Evolutionary conservation across 2,329 filamentous ascomycete genomes (phyloP).

Genomic region (Coleophoma eucalyptorum): DNA sequence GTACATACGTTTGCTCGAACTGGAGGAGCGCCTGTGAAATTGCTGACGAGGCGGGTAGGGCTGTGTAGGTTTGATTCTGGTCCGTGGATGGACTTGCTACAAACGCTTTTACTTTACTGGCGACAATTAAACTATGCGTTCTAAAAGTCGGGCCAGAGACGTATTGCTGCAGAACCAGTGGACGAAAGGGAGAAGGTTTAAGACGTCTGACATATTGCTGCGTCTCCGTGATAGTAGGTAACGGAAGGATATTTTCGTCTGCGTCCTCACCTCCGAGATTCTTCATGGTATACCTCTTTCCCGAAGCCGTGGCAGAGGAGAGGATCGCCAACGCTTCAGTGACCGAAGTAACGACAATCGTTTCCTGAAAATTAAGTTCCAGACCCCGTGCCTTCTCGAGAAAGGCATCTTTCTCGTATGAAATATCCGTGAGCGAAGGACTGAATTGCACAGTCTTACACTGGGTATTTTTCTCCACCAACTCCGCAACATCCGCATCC

Average conservation of each 20-base stretch:
- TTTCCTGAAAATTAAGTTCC: slow-evolving; percentile 47
- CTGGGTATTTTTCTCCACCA: slow-evolving; percentile 48
- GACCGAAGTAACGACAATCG: slow-evolving; percentile 36
- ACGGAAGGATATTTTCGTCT: slow-evolving; percentile 60
- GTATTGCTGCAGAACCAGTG: slow-evolving; percentile 67
- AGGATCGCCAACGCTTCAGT: background rate
- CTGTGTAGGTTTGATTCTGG: slow-evolving; percentile 60
- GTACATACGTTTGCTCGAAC: slow-evolving; percentile 57
- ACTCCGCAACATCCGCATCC: slow-evolving; percentile 59
- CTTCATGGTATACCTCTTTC: slow-evolving; percentile 60
- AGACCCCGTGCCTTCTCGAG: slow-evolving; percentile 49
- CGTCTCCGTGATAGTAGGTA: slow-evolving; percentile 46
- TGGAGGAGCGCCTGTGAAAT: slow-evolving; percentile 54
- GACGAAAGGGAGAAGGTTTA: slow-evolving; percentile 20
- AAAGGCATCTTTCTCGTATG: slow-evolving; percentile 63
- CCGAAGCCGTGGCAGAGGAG: slow-evolving; percentile 10
- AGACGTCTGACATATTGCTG: slow-evolving; percentile 48
- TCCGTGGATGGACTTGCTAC: slow-evolving; percentile 58
- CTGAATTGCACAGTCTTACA: slow-evolving; percentile 62
- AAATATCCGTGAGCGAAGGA: slow-evolving; percentile 44
- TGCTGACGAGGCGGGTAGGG: slow-evolving; percentile 47
- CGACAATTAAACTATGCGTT: slow-evolving; percentile 63
- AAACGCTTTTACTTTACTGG: slow-evolving; percentile 59
- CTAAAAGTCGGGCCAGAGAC: slow-evolving; percentile 60
- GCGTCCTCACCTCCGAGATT: slow-evolving; percentile 58